A percentile compares a stretch with the other conserved stretches of the same genome.
Conservation (phyloP, 2,329 filamentous ascomycete species). For the Trichoderma polysporum region DNA sequence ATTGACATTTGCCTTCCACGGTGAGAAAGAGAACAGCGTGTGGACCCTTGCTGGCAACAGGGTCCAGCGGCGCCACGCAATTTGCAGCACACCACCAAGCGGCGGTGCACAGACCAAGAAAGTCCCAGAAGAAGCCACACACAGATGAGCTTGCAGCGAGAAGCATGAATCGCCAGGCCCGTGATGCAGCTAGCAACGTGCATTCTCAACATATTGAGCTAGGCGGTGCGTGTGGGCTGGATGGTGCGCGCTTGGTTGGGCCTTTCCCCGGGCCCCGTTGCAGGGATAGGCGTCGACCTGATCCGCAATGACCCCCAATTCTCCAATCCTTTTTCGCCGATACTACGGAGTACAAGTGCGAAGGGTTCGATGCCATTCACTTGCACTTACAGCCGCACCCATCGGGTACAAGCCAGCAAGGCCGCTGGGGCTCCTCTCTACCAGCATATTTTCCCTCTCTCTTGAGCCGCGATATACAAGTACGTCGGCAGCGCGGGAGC, state of each 20-base stretch:
- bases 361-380: background rate
- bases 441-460: background rate
- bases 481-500: conserved; percentile 17
- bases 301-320: conserved; percentile 17
- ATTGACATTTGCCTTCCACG: conserved; percentile 20
- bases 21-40: conserved; percentile 7
- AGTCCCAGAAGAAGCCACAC: conserved; percentile 20
- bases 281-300: conserved; percentile 5
- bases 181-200: conserved; percentile 20
- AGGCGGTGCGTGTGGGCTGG: conserved; percentile 13
- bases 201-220: conserved; percentile 12
- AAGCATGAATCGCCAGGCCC: conserved; percentile 22
- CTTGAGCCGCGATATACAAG: background rate
- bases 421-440: background rate
- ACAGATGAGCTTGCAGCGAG: conserved; percentile 21
- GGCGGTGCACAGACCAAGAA: conserved; percentile 18
- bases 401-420: conserved; percentile 1
- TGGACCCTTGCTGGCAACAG: conserved; percentile 20
- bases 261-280: conserved; percentile 6
- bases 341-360: background rate
- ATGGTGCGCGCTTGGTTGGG: conserved; percentile 18
- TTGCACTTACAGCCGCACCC: background rate
- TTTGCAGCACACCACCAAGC: conserved; percentile 19
- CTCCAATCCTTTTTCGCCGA: conserved; percentile 8
- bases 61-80: conserved; percentile 21